Base-by-base conservation (phyloP, 1,284 basidiomycete species). In the Boletellus dicymbophilus region DNA sequence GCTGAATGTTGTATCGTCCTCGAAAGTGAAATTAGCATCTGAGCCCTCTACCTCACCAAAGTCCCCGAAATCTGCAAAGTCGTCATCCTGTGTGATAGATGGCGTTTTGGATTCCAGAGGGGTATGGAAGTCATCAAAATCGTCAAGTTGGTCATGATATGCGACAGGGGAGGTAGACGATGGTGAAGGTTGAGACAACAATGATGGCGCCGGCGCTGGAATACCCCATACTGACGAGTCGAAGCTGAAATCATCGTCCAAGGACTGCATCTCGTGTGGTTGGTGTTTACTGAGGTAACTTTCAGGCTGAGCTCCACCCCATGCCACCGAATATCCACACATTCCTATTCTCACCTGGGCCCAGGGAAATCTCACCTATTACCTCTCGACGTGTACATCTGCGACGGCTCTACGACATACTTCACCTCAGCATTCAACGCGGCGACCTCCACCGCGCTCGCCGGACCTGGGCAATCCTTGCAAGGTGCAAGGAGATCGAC, bases 61-160 rank as follows among this genome's bases (percentile, higher is more conserved):
- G 59, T 91, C 90, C 16, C 88, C 92, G 74, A 95, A 95, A 62
- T 94, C 90, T 43, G 85, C 90, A 67, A 88, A 90, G 52, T 89
- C 88, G 61, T 89, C 88, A 38, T 84, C 84, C 9, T 72, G 78
- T 9, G 61, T 72, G 11, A 71, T 72, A 25, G 65, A 67, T 21
- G 68, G 69, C 2, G 69, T 65, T 23, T 72, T 68, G 6, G 71
- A 65, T 57, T 77, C 74, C 27, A 73, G 67, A 37, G 84, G 79
- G 11, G 81, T 77, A 52, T 80, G 81, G 63, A 89, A 89, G 54
- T 86, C 85, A 53, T 88, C 85, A 37, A 83, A 79, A 52, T 81
- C 83, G 48, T 81, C 82, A 61, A 85, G 83, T 31, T 77, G 77
- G 55, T 76, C 75, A 50, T 78, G 76, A 49, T 75, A 74, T 20